Evolutionary conservation across 352 stramenopile species (phyloP).

Genomic region (Pythium vanterpoolii): DNA sequence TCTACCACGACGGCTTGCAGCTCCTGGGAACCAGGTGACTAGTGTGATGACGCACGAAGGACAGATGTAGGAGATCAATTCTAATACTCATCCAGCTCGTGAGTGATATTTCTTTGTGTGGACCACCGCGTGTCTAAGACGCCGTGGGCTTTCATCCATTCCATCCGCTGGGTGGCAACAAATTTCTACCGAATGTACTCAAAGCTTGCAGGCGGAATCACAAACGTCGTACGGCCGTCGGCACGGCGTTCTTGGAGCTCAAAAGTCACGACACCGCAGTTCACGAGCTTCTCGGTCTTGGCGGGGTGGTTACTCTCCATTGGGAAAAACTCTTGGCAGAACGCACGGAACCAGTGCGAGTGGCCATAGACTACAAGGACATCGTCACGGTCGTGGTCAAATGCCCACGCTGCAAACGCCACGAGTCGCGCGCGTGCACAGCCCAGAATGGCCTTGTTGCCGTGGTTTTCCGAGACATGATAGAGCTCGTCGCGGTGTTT

Average conservation of each 20-base stretch:
- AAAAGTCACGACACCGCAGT: slow-evolving; percentile 79
- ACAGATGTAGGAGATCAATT: not conserved
- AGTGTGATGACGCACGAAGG: not conserved
- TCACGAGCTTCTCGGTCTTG: slow-evolving; percentile 67
- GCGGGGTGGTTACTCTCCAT: slow-evolving; percentile 30
- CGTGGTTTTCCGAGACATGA: slow-evolving; percentile 69
- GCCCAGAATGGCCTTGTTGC: slow-evolving; percentile 75
- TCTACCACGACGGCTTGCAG: not conserved
- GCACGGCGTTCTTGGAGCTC: slow-evolving; percentile 41
- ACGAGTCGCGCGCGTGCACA: slow-evolving; percentile 52
- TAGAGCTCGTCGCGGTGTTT: slow-evolving; percentile 69
- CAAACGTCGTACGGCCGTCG: slow-evolving; percentile 5
- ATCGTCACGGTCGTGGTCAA: slow-evolving; percentile 43
- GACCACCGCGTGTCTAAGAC: no score
- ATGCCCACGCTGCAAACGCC: slow-evolving; percentile 67
- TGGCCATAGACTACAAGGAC: slow-evolving; percentile 82
- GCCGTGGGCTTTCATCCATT: no score
- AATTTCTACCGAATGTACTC: slow-evolving; percentile 33
- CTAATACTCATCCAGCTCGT: not conserved
- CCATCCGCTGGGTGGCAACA: no score
- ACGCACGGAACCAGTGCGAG: slow-evolving; percentile 84
- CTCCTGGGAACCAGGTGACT: not conserved
- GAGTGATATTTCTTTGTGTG: no score
- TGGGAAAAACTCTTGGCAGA: slow-evolving; percentile 78
- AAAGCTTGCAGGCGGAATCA: slow-evolving; percentile 10